These are phyloP conservation scores for Aechmea fasciata DNA, from an alignment of 176 grass and related monocot species.

Conservation along the genomic window DNA sequence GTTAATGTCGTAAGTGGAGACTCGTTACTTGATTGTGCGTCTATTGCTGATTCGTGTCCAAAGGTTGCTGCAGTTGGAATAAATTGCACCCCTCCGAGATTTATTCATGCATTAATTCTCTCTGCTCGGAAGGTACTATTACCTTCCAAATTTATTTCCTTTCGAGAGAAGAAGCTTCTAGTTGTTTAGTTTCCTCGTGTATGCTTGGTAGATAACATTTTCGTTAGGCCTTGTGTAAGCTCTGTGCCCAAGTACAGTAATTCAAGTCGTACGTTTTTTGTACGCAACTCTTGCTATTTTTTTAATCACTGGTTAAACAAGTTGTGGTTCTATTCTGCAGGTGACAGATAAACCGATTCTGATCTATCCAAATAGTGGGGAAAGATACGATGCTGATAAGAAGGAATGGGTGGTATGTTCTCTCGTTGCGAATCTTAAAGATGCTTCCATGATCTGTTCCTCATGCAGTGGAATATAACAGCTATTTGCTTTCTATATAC, in stretches of 20 bases:
- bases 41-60: slow-evolving; percentile 59
- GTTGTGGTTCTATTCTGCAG: slow-evolving; percentile 23
- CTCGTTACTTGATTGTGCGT: slow-evolving; percentile 63
- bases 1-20: slow-evolving; percentile 73
- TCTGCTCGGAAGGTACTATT: slow-evolving; percentile 60
- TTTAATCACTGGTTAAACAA: not conserved
- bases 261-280: not conserved
- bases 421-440: not conserved
- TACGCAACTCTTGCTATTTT: not conserved
- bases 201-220: not conserved
- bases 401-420: slow-evolving; percentile 96
- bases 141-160: not conserved
- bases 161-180: not conserved
- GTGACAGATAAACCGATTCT: slow-evolving; percentile 85
- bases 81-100: slow-evolving; percentile 94
- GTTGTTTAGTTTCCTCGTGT: not conserved
- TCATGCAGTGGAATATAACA: not conserved
- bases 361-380: slow-evolving; percentile 89
- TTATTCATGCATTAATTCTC: slow-evolving; percentile 75
- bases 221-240: too few species aligned
- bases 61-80: slow-evolving; percentile 76
- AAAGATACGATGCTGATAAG: slow-evolving; percentile 63
- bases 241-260: too few species aligned
- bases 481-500: not conserved
- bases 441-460: slow-evolving; percentile 1